Conservation (phyloP, 768 basidiomycete genomes). For the Termitomyces sp. region DNA sequence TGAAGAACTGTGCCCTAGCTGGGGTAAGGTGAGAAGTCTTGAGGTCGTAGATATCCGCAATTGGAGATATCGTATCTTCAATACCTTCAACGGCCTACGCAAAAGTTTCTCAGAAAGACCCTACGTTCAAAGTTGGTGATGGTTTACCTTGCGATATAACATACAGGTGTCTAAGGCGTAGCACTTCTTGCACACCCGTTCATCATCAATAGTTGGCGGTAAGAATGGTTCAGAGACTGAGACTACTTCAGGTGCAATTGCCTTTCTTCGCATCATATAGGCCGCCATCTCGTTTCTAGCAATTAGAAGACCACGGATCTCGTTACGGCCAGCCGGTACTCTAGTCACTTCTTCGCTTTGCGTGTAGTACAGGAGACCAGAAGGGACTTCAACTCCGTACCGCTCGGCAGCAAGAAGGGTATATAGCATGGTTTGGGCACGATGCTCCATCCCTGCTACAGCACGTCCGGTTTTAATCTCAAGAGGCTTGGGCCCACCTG, state of each 20-base stretch:
- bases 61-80: slow-evolving; percentile 43
- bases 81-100: slow-evolving; percentile 65
- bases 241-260: slow-evolving; percentile 2
- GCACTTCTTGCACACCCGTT: slow-evolving; percentile 72
- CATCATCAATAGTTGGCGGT: slow-evolving; percentile 83
- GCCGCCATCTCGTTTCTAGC: slow-evolving; percentile 81
- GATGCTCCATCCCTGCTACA: slow-evolving; percentile 77
- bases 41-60: slow-evolving; percentile 62
- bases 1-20: slow-evolving; percentile 72
- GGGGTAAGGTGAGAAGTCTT: slow-evolving; percentile 79
- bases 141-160: slow-evolving; percentile 79
- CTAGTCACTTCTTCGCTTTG: slow-evolving; percentile 83
- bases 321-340: slow-evolving; percentile 76
- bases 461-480: slow-evolving; percentile 95
- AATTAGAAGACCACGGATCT: slow-evolving; percentile 77
- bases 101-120: slow-evolving; percentile 6
- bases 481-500: slow-evolving; percentile 59
- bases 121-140: background rate
- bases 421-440: slow-evolving; percentile 97
- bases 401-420: slow-evolving; percentile 86
- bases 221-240: slow-evolving; percentile 51
- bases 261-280: slow-evolving; percentile 58
- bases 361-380: slow-evolving; percentile 91
- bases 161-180: slow-evolving; percentile 85
- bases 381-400: slow-evolving; percentile 76